Percentiles rank a stretch among this genome's conserved stretches.
These are phyloP conservation scores for Aspergillus biplanus DNA, from an alignment of 495 filamentous ascomycete genomes.

Conservation along the genomic window DNA sequence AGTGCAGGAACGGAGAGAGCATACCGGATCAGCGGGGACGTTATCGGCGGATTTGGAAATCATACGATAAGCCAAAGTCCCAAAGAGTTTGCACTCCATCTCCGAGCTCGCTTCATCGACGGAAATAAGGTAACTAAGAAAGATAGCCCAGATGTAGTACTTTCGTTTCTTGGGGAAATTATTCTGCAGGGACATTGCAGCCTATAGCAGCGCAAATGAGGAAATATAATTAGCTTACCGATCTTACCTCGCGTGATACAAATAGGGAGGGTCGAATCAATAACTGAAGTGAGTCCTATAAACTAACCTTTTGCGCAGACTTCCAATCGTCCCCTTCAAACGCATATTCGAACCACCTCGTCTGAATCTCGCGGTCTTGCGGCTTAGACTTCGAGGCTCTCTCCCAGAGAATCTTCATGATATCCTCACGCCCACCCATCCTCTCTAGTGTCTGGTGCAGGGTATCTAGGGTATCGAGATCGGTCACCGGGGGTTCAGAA, in stretches of 20 bases:
- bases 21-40: constrained; percentile 51
- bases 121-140: constrained; percentile 51
- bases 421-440: constrained; percentile 37
- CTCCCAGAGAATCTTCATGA: constrained; percentile 55
- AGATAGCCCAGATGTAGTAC: constrained; percentile 63
- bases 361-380: constrained; percentile 54
- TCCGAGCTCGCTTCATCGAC: constrained; percentile 43
- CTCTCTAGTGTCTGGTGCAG: constrained; percentile 42
- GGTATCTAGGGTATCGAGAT: constrained; percentile 55
- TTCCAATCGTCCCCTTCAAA: constrained; percentile 56
- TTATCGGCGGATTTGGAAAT: constrained; percentile 59
- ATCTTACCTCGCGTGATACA: neutral
- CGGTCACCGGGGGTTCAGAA: constrained; percentile 51
- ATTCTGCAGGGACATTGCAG: constrained; percentile 62
- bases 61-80: constrained; percentile 62
- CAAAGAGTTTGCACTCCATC: constrained; percentile 57
- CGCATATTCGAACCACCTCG: constrained; percentile 55
- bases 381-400: constrained; percentile 56
- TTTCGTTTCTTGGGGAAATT: constrained; percentile 59
- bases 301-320: constrained; percentile 59
- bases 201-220: constrained; percentile 34
- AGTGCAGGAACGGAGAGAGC: constrained; percentile 13
- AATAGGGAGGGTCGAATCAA: neutral
- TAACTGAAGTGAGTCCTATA: neutral
- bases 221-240: constrained; percentile 5